A percentile compares a stretch with the other conserved stretches of the same genome.
Evolutionary conservation across 768 basidiomycete species (phyloP).

Genomic region (Dioszegia hungarica): DNA sequence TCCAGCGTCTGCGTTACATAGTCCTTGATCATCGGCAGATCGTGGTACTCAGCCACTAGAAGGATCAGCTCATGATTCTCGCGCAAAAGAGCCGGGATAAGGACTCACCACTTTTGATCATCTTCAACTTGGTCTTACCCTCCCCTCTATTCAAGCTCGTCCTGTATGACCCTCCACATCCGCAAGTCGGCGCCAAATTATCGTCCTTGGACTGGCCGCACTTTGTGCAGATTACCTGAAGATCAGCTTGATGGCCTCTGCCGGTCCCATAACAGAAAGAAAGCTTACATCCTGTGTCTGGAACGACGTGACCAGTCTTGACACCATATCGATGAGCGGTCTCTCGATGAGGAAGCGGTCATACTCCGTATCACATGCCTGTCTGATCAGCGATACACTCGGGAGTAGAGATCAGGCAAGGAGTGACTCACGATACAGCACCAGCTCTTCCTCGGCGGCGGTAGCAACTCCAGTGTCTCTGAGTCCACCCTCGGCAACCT

Average conservation of each 20-base stretch:
- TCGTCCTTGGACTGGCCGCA: constrained; percentile 89
- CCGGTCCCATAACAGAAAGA: too few relatives aligned
- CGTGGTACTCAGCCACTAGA: constrained; percentile 47
- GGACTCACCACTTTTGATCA: constrained; percentile 60
- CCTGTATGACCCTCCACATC: constrained; percentile 80
- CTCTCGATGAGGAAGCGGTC: constrained; percentile 85
- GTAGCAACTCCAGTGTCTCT: constrained; percentile 38
- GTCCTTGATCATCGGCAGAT: constrained; percentile 39
- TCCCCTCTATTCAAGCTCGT: constrained; percentile 70
- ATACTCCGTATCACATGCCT: constrained; percentile 74
- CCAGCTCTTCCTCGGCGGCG: constrained; percentile 51
- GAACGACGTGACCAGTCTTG: constrained; percentile 65
- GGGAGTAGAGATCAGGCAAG: constrained; percentile 8
- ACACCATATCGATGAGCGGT: constrained; percentile 70
- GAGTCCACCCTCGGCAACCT: constrained; percentile 57
- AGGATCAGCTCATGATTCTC: not conserved
- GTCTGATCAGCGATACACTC: constrained; percentile 56
- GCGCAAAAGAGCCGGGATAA: not conserved
- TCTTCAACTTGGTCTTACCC: constrained; percentile 64
- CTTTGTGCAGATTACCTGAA: constrained; percentile 66
- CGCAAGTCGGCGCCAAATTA: constrained; percentile 76
- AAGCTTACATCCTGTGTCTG: constrained; percentile 69
- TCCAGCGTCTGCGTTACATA: constrained; percentile 38
- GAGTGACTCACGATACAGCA: constrained; percentile 45
- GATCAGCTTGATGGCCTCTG: not conserved